Conservation (phyloP, 768 basidiomycete genomes). For the Lepiota brunneoincarnata region DNA sequence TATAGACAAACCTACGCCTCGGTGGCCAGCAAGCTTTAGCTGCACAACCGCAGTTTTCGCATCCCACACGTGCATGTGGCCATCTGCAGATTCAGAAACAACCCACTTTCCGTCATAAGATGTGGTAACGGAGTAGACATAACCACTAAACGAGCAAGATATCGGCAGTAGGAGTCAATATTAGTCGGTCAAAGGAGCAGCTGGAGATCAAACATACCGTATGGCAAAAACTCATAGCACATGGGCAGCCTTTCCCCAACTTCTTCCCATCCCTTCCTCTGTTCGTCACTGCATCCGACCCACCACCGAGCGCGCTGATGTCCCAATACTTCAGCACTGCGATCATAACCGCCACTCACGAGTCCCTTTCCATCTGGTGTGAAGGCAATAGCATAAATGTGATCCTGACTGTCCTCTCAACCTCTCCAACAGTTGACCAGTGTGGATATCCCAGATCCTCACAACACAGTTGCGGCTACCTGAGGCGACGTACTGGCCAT, state of each 20-base stretch:
- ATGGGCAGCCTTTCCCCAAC: constrained; percentile 39
- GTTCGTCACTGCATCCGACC: constrained; percentile 31
- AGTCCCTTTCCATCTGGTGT: constrained; percentile 88
- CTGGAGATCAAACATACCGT: constrained; percentile 52
- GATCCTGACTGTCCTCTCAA: constrained; percentile 74
- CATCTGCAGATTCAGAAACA: constrained; percentile 76
- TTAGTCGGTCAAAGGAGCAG: constrained; percentile 32
- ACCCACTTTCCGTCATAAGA: constrained; percentile 81
- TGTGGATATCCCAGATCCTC: constrained; percentile 71
- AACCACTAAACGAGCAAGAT: constrained; percentile 46
- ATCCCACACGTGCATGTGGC: constrained; percentile 78
- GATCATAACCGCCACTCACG: constrained; percentile 85
- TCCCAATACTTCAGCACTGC: constrained; percentile 86
- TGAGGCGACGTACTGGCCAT: constrained; percentile 60
- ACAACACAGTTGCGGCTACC: constrained; percentile 69
- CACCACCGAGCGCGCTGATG: constrained; percentile 70
- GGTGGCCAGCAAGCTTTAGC: constrained; percentile 63
- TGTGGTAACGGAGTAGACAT: constrained; percentile 46
- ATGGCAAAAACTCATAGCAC: constrained; percentile 82
- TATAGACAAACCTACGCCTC: constrained; percentile 19
- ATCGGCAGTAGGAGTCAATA: constrained; percentile 35
- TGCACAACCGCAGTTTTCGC: constrained; percentile 59
- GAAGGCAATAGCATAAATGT: constrained; percentile 86
- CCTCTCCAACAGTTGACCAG: constrained; percentile 61
- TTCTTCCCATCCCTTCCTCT: constrained; percentile 57